Percentiles rank a stretch among this genome's conserved stretches.
Evolutionary conservation across 192 early-diverging fungal genomes (phyloP).

Genomic region (Umbelopsis sp.): DNA sequence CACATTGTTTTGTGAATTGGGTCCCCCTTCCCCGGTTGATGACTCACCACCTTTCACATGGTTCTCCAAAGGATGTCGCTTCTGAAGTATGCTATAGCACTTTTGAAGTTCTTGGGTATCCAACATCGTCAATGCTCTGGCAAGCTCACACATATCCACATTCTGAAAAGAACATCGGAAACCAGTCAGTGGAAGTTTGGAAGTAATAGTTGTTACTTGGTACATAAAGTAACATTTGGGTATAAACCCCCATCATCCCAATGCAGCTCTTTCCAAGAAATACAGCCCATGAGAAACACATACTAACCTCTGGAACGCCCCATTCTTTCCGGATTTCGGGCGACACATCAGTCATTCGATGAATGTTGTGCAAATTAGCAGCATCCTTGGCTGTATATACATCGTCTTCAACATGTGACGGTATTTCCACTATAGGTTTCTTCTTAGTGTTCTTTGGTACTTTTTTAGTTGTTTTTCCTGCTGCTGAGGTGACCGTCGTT

Average conservation of each 20-base stretch:
- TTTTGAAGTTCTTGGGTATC: constrained; percentile 15
- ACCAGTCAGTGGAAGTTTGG: no score
- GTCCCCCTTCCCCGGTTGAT: neutral
- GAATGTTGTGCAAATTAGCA: neutral
- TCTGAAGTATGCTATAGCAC: constrained; percentile 18
- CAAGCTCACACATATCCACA: constrained; percentile 18
- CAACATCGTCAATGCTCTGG: constrained; percentile 2
- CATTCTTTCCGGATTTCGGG: constrained; percentile 17
- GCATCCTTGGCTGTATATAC: constrained; percentile 17
- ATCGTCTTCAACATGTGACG: constrained; percentile 1
- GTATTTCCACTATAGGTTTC: neutral
- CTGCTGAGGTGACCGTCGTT: neutral
- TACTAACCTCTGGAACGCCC: constrained; percentile 23
- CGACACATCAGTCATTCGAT: constrained; percentile 9
- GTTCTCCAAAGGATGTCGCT: constrained; percentile 1
- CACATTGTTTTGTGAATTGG: neutral
- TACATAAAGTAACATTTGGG: no score
- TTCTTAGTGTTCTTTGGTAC: constrained; percentile 7
- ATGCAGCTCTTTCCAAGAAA: neutral
- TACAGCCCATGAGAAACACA: neutral
- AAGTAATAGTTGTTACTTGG: no score
- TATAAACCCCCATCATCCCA: no score
- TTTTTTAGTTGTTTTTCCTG: constrained; percentile 18
- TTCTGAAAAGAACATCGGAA: neutral
- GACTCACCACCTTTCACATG: constrained; percentile 21